Evolutionary conservation across 2,329 filamentous ascomycete species (phyloP), one percentile per base, ranked within the genome.

Genomic region (Clathrospora elynae): DNA sequence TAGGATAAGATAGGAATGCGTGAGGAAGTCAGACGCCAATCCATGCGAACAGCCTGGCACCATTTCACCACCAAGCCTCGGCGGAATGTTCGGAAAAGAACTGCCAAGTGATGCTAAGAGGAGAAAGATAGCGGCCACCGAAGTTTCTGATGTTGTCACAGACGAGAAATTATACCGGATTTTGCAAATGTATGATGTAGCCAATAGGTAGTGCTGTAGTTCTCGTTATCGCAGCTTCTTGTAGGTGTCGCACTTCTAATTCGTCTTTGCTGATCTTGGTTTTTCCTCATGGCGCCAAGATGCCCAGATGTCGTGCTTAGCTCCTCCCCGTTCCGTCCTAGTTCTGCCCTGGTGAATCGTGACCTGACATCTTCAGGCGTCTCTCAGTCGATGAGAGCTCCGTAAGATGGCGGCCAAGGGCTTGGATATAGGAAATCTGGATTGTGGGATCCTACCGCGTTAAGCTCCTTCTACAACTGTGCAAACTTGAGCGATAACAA

Each of bases 1-100:
- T 38, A 51, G 35, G 50, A 52, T 52, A 38, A 50, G 46, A 53
- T 42, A 52, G 56, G 57, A 42, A 61, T 54, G 57, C 50, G 48
- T 37, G 23, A 49, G 29, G 40, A 33, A 33, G 22, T 42, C 47
- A 46, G 38, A 48, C 51, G 46, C 39, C 37, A 42, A 40, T 44
- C 35, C 38, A 42, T 49, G 42, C 44, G 19, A 40, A 13, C 35
- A 35, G 17, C 29, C 34, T 38, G 24, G 43, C 22, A 32, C 26
- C 22, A 48, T 41, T 35, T 46, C 30, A 40, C 43, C 43, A 44
- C 37, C 13, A 22, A 35, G 28, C 23, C 33, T 40, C 40, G 42
- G 50, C 51, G 32, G 43, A 50, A 38, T 32, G 40, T 57, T 53
- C 46, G 41, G 43, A 57, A 50, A 52, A 53, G 55, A 53, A 20